Evolutionary conservation across 192 early-diverging fungal genomes (phyloP).

Genomic region (Umbelopsis ramanniana): DNA sequence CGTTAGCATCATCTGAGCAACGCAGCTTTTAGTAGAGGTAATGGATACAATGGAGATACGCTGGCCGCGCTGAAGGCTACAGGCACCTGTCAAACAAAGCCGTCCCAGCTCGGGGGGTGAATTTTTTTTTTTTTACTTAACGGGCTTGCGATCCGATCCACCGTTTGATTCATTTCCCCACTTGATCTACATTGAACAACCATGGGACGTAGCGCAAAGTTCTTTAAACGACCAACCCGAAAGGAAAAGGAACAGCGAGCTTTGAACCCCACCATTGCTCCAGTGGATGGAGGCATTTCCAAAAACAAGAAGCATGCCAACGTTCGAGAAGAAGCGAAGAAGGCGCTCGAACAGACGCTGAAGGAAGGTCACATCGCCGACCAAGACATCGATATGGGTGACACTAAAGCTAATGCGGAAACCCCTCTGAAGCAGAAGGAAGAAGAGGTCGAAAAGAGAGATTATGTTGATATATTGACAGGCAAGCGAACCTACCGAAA

Average conservation of each 20-base stretch:
- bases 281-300: constrained; percentile 10
- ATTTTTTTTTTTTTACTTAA: neutral
- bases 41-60: no score
- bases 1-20: no score
- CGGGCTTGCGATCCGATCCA: neutral
- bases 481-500: constrained; percentile 41
- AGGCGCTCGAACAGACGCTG: constrained; percentile 2
- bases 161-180: neutral
- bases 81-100: no score
- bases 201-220: constrained; percentile 76
- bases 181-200: neutral
- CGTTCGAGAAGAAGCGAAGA: constrained; percentile 16
- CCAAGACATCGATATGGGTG: constrained; percentile 21
- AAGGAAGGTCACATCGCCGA: neutral
- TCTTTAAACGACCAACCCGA: constrained; percentile 66
- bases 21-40: no score
- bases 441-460: constrained; percentile 25
- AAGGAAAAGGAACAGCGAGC: constrained; percentile 62
- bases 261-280: constrained; percentile 39
- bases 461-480: constrained; percentile 40
- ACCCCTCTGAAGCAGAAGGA: neutral
- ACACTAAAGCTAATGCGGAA: neutral
- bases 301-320: constrained; percentile 3
- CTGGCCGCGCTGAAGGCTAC: no score
- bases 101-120: no score